Conservation (phyloP, 306 rosid species). For the Hippophae tibetana region DNA sequence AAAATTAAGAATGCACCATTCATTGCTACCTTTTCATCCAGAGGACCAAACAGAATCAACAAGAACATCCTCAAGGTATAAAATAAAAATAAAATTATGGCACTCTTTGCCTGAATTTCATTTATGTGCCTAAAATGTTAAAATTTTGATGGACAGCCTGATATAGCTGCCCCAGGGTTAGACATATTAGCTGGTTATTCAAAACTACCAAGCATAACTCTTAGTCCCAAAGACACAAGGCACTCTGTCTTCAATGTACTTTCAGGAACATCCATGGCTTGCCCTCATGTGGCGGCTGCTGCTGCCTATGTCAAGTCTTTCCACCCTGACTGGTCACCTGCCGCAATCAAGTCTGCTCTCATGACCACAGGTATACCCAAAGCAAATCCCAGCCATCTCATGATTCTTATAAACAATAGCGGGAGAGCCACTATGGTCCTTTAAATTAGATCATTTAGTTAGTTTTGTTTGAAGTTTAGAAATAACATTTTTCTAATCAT, state of each 20-base stretch:
- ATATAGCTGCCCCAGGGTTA: constrained; percentile 73
- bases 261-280: constrained; percentile 89
- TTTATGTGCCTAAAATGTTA: constrained; percentile 6
- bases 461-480: no score
- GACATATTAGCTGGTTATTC: constrained; percentile 71
- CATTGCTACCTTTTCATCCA: constrained; percentile 66
- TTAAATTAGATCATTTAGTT: no score
- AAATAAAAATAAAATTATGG: neutral
- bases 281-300: constrained; percentile 70
- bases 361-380: constrained; percentile 65
- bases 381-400: constrained; percentile 2
- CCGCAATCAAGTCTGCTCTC: constrained; percentile 90
- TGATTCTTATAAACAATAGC: no score
- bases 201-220: constrained; percentile 29
- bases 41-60: constrained; percentile 53
- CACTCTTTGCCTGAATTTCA: neutral
- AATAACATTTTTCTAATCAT: no score
- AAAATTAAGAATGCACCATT: constrained; percentile 36
- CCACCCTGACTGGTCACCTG: constrained; percentile 86
- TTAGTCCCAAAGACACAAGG: constrained; percentile 33
- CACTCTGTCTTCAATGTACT: constrained; percentile 36
- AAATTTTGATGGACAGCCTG: constrained; percentile 44
- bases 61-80: constrained; percentile 61
- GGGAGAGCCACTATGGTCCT: no score
- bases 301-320: constrained; percentile 74